Base-by-base conservation (phyloP, 345 rosid species). In the Cardamine occulta region DNA sequence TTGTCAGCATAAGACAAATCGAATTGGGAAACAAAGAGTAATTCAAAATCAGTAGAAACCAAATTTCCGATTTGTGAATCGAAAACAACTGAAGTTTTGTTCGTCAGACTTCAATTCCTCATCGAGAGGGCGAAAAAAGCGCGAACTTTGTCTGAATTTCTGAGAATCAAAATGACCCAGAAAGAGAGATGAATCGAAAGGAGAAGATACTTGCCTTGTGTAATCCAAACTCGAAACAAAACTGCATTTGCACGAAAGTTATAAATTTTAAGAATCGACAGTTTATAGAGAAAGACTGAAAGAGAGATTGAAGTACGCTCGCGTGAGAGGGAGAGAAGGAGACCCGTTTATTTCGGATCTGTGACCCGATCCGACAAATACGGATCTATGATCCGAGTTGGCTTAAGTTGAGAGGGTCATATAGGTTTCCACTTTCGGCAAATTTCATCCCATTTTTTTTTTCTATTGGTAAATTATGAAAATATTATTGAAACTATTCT, bases 131-230 rank as follows among this genome's bases (percentile, higher is more conserved):
- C 6, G 0, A 29, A 74, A 74, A 44, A 45, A 13, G 12, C 17
- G 9, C 19, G 49, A 74, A 42, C 26, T 55, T 73, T 64, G 3
- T 28, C 7, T 14, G 17, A 42, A 73, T 8, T 21, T 14, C 15
- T 53, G 1, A 73, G 56, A 12, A 44, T 44, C 7, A 4, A 34
- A 56, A 44, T 26, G 66, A 67, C 68, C 61, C 55, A 58, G 45
- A 26, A 57, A 6, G 66, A 74, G 65, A 57, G 34, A 65, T 5
- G 44, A 47, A 23, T 54, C 10, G 44, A 59, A 37, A 51, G 24
- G 51, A 35, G 73, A 49, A 64, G 77, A 42, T 52, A 75, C 82
- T 68, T 80, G 82, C 83, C 85, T 82, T 52, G 68, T 32, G 67
- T 58, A 58, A 55, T 45, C 67, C 64, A 58, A 72, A 68, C 31